Conservation (phyloP, 257 asterid genomes). For the Mentha longifolia region DNA sequence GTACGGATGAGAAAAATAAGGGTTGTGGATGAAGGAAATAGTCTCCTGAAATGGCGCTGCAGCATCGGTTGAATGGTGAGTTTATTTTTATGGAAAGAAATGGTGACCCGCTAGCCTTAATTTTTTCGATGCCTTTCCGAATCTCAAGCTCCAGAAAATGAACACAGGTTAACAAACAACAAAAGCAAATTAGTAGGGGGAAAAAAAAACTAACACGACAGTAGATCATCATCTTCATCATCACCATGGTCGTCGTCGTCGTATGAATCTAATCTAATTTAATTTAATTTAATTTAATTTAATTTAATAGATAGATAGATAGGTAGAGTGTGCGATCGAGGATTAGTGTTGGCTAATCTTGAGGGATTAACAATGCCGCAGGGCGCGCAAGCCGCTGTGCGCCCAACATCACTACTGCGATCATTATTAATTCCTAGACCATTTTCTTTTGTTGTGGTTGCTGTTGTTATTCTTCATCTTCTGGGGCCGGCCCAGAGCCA, state of each 20-base stretch:
- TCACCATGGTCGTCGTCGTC: not conserved
- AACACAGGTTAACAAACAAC: constrained; percentile 24
- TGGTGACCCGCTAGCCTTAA: constrained; percentile 19
- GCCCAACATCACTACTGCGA: constrained; percentile 31
- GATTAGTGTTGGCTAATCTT: not conserved
- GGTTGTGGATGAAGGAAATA: not conserved
- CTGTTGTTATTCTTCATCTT: not conserved
- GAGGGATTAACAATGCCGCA: constrained; percentile 44
- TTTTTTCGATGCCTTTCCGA: constrained; percentile 31
- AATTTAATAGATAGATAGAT: not conserved
- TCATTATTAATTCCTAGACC: not conserved
- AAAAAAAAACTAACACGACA: not conserved
- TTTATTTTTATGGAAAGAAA: constrained; percentile 3
- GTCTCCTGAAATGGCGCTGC: constrained; percentile 29
- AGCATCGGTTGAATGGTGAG: constrained; percentile 1
- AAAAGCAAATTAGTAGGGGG: not conserved
- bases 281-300: not conserved
- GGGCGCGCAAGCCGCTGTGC: constrained; percentile 70
- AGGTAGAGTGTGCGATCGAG: not conserved
- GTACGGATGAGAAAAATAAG: no score
- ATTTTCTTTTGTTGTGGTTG: constrained; percentile 31
- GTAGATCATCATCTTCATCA: not conserved
- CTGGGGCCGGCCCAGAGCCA: constrained; percentile 27
- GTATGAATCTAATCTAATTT: no score
- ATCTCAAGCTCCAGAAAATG: constrained; percentile 31